These are phyloP conservation scores for Apocynum venetum DNA, from an alignment of 257 asterid genomes.

Conservation along the genomic window DNA sequence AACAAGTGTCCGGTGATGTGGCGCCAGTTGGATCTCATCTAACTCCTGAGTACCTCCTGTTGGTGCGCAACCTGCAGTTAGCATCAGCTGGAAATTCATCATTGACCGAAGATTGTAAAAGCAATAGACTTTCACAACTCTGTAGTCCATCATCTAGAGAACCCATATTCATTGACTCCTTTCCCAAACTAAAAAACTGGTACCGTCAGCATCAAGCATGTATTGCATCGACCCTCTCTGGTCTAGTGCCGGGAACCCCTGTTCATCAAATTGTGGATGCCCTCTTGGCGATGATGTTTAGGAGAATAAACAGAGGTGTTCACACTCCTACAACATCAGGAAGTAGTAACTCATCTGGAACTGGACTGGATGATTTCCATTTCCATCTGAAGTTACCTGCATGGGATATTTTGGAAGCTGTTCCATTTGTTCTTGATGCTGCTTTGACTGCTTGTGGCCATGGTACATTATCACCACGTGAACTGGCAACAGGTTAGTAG, in stretches of 20 bases:
- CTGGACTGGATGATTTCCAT: conserved; percentile 61
- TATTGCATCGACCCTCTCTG: conserved; percentile 76
- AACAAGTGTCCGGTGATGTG: conserved; percentile 60
- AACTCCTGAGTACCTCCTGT: conserved; percentile 81
- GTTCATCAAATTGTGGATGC: conserved; percentile 89
- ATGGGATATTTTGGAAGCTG: conserved; percentile 98
- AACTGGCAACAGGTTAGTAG: conserved; percentile 81
- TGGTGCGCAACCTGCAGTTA: conserved; percentile 69
- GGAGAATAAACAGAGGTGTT: conserved; percentile 59
- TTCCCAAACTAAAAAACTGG: conserved; percentile 91
- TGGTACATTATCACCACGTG: conserved; percentile 88
- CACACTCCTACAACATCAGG: conserved; percentile 77
- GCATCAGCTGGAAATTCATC: conserved; percentile 46
- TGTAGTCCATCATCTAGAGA: conserved; percentile 47
- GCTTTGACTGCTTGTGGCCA: conserved; percentile 93
- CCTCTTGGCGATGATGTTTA: conserved; percentile 78
- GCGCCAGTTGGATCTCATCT: conserved; percentile 65
- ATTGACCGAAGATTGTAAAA: conserved; percentile 36
- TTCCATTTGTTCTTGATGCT: conserved; percentile 98
- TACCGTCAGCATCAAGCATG: conserved; percentile 88
- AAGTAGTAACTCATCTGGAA: conserved; percentile 66
- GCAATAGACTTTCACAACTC: conserved; percentile 48
- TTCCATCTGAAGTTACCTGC: conserved; percentile 80
- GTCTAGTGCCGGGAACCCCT: conserved; percentile 83
- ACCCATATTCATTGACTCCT: conserved; percentile 75